Conservation (phyloP, 371 early-diverging fungal species). For the Quaeritorhiza haematococci region DNA sequence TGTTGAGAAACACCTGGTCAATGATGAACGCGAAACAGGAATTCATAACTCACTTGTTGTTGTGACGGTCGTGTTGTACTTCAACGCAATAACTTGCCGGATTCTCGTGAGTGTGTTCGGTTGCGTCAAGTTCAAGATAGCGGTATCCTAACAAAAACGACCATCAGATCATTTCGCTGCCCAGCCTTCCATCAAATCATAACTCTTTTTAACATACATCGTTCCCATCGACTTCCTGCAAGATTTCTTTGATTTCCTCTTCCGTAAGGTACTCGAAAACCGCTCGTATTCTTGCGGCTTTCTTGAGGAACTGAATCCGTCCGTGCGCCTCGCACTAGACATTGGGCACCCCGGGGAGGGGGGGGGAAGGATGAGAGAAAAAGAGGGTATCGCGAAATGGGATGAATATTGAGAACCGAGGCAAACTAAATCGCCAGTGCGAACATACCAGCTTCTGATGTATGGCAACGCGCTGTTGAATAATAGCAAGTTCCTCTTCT, state of each 20-base stretch:
- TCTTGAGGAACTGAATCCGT: conserved; percentile 19
- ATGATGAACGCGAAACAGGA: neutral
- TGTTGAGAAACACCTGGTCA: neutral
- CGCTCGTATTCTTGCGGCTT: conserved; percentile 53
- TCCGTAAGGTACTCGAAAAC: conserved; percentile 69
- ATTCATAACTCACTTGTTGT: conserved; percentile 9
- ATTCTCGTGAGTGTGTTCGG: conserved; percentile 63
- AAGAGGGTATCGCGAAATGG: too few relatives aligned
- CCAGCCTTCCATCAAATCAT: neutral
- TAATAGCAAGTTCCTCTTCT: conserved; percentile 76
- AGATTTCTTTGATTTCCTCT: conserved; percentile 76
- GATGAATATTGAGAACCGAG: too few relatives aligned
- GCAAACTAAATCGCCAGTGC: neutral
- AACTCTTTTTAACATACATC: conserved; percentile 61
- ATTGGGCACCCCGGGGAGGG: neutral
- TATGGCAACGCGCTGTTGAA: conserved; percentile 77
- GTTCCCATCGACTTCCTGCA: conserved; percentile 70
- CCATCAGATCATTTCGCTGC: neutral
- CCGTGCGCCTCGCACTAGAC: conserved; percentile 27
- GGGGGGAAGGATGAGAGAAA: neutral
- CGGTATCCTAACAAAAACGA: conserved; percentile 71
- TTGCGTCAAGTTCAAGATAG: conserved; percentile 66
- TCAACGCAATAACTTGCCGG: conserved; percentile 64
- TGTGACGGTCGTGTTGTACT: conserved; percentile 32
- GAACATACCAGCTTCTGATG: conserved; percentile 67